Conservation (phyloP, 148 eudicot genomes). For the Diospyros kaki region DNA sequence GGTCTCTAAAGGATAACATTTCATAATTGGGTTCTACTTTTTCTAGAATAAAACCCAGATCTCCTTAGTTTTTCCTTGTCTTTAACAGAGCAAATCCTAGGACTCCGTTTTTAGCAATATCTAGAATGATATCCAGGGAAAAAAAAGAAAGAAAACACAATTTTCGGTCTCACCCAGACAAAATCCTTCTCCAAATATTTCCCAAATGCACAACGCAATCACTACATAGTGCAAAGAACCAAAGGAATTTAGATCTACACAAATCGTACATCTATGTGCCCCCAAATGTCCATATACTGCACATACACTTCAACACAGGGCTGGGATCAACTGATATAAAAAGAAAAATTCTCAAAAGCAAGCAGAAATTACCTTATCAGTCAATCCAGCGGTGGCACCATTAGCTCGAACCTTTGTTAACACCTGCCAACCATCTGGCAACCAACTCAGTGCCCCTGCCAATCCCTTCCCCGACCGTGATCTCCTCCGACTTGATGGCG, state of each 20-base stretch:
- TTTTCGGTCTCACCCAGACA: too few species aligned
- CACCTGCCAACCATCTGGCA: constrained; percentile 8
- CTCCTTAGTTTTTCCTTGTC: too few species aligned
- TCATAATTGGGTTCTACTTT: too few species aligned
- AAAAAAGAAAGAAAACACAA: too few species aligned
- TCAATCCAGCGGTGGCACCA: constrained; percentile 13
- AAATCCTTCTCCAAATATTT: not conserved
- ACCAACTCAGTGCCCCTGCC: constrained; percentile 11
- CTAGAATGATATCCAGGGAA: too few species aligned
- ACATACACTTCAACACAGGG: not conserved
- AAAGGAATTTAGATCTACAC: not conserved
- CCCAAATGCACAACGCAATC: not conserved
- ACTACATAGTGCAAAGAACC: not conserved
- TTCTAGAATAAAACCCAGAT: too few species aligned
- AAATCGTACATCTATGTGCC: not conserved
- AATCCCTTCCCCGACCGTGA: not conserved
- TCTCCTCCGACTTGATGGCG: constrained; percentile 3
- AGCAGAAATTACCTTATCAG: constrained; percentile 10
- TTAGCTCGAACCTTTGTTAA: not conserved
- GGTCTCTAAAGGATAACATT: too few species aligned
- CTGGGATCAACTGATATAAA: not conserved
- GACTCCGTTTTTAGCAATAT: too few species aligned
- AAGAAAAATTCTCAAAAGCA: too few species aligned
- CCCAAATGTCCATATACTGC: not conserved
- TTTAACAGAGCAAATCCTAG: too few species aligned